phyloP scores from a whole-genome alignment of 352 stramenopile species.

The Globisporangium parvum region DNA sequence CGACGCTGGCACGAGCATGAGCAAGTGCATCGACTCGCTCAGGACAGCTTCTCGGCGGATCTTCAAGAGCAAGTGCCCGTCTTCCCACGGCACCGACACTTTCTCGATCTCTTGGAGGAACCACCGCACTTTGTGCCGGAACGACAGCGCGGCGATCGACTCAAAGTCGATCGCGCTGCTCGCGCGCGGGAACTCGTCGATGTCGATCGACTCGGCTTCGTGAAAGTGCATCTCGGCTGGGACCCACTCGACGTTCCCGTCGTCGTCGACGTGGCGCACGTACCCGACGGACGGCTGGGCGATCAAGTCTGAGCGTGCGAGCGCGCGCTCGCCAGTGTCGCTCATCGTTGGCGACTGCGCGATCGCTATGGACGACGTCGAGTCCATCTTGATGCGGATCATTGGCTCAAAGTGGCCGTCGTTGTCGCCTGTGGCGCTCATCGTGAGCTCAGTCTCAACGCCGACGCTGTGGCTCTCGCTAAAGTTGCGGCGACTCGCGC shows the following conservation, averaged over 20 bases:
- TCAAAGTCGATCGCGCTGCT: constrained; percentile 76
- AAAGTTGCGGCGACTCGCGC: constrained; percentile 9
- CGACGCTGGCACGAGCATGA: constrained; percentile 68
- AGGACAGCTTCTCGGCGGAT: constrained; percentile 70
- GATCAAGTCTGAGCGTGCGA: constrained; percentile 33
- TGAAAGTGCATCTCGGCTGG: constrained; percentile 62
- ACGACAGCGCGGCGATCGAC: constrained; percentile 58
- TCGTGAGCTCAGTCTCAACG: constrained; percentile 69
- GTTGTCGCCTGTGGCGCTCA: constrained; percentile 31
- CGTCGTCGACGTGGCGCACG: constrained; percentile 61
- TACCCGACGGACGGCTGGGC: constrained; percentile 69
- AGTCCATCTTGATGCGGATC: constrained; percentile 37
- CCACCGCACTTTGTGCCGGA: constrained; percentile 71
- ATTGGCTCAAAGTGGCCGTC: constrained; percentile 41
- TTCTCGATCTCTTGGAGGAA: constrained; percentile 73
- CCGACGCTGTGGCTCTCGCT: constrained; percentile 21
- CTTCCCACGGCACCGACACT: constrained; percentile 69
- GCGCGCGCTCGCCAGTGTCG: background rate
- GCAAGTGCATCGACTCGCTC: constrained; percentile 76
- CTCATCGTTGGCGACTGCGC: constrained; percentile 1
- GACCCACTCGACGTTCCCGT: constrained; percentile 68
- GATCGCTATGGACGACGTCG: constrained; percentile 5
- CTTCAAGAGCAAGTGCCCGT: constrained; percentile 75
- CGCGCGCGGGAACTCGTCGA: constrained; percentile 67
- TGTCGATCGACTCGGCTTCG: constrained; percentile 54